Base-by-base conservation (phyloP, 352 stramenopile species). In the Phytopythium mirpurense region DNA sequence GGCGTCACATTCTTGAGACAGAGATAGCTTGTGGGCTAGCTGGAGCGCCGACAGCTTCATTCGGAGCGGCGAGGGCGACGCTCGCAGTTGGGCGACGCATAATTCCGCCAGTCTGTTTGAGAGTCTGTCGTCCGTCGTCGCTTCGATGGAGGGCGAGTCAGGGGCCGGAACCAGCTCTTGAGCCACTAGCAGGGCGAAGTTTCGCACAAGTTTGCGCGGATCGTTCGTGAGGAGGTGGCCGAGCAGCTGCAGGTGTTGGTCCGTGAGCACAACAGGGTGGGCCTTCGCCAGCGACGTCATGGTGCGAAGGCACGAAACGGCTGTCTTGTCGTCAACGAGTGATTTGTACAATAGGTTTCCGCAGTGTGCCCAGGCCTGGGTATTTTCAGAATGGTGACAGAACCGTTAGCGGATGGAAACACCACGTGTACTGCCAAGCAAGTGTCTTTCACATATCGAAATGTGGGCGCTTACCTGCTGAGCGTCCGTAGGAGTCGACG, bases 361-460 rank as follows among this genome's bases (percentile, higher is more conserved):
- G 40, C 70, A 84, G 19, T 70, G 49, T 4, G 52, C 72, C 74
- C 74, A 84, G 7, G 63, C 66, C 54, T 81, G 45, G 14, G 2
- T 15, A 36, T 15, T 2, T 15, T 2, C 6, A 16, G 32, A n/a
- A 15, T 16, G 2, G 32, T 10, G 11, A 36, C 6, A 15, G 11
- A 36, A 36, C 6, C 32, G 32, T 36, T 36, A 36, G 11, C 32
- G 2, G 29, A 32, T 5, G 9, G 29, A 32, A 32, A 32, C 29
- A 32, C 5, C 5, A 9, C 29, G 9, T 9, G 29, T 32, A n/a
- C n/a, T 32, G 29, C 29, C 29, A 9, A 7, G 18, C 18, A 26
- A 16, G 19, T 24, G 9, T 9, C 18, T n/a, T n/a, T n/a, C n/a
- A n/a, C n/a, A n/a, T n/a, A n/a, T n/a, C n/a, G 3, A 26, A n/a